Base-by-base conservation (phyloP, 202 grass and related monocot species). In the Zizania palustris region DNA sequence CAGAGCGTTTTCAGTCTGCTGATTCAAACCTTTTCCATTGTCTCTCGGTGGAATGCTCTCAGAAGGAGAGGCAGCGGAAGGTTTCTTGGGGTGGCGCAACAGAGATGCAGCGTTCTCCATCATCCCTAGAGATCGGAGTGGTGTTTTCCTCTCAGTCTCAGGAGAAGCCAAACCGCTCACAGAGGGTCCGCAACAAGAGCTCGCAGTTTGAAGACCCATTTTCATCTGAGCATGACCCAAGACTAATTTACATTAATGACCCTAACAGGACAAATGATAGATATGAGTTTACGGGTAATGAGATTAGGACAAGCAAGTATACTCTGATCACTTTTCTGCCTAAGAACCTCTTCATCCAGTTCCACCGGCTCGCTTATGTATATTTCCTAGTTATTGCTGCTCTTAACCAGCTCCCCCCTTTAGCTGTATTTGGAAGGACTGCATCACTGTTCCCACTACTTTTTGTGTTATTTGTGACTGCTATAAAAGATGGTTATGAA, bases 281-380 rank as follows among this genome's bases (percentile, higher is more conserved):
- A 60, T 99, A 96, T 63, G 96, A 99, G 74, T 99, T 99, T 72
- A 93, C 92, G 1, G 96, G 96, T 58, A 99, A 99, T 74, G 96
- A 99, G 75, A 99, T 99, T 69, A 84, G 92, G 45, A 99, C 96
- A 57, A 99, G 96, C 92, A 99, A 99, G 75, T 99, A 99, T 78
- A 99, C 96, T 48, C 77, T 99, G 45, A 91, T 99, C 49, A 99
- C 96, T n/a, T 99, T 99, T 74, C 64, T 99, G 78, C 96, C 96
- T n/a, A 99, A 99, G 83, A 99, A 99, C 78, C 83, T 99, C 79
- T 99, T 99, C 88, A 99, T 89, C 60, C 96, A 99, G 63, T 99
- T 99, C 83, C 96, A 99, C 77, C 77, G 96, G 57, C 45, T 99
- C 48, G 96, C 96, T 54, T 99, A 99, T 67, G 77, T 99, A 71